These are phyloP conservation scores for Starmera amethionina DNA, from an alignment of 805 yeast genomes.

Conservation along the genomic window DNA sequence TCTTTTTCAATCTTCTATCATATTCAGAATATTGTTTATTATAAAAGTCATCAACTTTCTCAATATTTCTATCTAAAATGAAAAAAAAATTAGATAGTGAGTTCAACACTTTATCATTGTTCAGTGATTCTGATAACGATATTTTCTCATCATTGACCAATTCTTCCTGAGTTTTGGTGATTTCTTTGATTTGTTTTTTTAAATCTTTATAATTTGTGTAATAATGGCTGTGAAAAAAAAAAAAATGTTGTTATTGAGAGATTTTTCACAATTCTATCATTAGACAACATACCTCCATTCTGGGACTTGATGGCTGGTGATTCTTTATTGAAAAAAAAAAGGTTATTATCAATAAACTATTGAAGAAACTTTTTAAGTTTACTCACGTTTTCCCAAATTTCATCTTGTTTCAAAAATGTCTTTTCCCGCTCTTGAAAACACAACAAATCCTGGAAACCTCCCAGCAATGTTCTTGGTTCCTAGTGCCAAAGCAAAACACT, in stretches of 20 bases:
- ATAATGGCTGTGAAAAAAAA: slow-evolving; percentile 26
- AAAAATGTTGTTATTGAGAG: too few relatives aligned
- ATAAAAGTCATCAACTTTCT: slow-evolving; percentile 72
- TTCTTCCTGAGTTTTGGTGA: slow-evolving; percentile 21
- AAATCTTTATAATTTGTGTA: slow-evolving; percentile 82
- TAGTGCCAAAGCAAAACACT: too few relatives aligned
- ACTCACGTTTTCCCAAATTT: slow-evolving; percentile 67
- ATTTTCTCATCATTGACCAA: too few relatives aligned
- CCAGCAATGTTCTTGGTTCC: too few relatives aligned
- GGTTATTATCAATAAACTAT: not conserved
- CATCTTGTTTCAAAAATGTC: slow-evolving; percentile 28
- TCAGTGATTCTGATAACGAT: slow-evolving; percentile 11
- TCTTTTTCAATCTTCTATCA: slow-evolving; percentile 50
- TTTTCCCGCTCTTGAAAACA: not conserved
- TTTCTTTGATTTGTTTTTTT: slow-evolving; percentile 68
- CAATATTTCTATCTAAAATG: slow-evolving; percentile 71
- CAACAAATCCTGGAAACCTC: too few relatives aligned
- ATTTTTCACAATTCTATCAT: too few relatives aligned
- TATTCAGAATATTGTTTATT: slow-evolving; percentile 67
- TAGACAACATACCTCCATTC: slow-evolving; percentile 58
- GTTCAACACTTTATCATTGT: slow-evolving; percentile 32
- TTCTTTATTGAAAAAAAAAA: slow-evolving; percentile 15
- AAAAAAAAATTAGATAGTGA: slow-evolving; percentile 61
- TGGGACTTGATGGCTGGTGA: slow-evolving; percentile 81
- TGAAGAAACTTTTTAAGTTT: slow-evolving; percentile 1